These are phyloP conservation scores for Massarina eburnea DNA, from an alignment of 2,329 filamentous ascomycete genomes.

Conservation along the genomic window DNA sequence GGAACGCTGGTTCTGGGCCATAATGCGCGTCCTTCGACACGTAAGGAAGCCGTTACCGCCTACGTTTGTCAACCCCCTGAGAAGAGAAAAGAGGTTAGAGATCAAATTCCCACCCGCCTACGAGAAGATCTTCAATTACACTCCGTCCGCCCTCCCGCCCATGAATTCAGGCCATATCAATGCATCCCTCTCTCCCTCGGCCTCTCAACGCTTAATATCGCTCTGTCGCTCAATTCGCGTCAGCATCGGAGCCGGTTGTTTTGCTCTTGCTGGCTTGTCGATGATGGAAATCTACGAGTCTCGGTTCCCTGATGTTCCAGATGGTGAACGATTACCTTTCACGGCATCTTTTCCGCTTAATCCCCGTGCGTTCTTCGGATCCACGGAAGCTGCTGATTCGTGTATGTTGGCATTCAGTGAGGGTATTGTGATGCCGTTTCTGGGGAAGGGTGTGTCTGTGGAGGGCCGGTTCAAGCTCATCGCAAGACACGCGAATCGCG, in stretches of 20 bases:
- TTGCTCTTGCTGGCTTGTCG: constrained; percentile 48
- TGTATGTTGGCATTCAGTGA: constrained; percentile 53
- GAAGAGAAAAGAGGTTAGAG: constrained; percentile 19
- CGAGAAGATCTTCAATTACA: constrained; percentile 43
- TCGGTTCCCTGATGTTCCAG: constrained; percentile 27
- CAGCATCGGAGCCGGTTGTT: constrained; percentile 49
- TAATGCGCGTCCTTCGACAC: constrained; percentile 48
- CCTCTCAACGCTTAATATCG: constrained; percentile 40
- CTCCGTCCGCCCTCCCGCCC: constrained; percentile 30
- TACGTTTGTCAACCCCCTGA: constrained; percentile 48
- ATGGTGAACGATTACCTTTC: constrained; percentile 41
- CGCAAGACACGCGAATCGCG: constrained; percentile 45
- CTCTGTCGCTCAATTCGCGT: constrained; percentile 43
- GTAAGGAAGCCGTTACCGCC: constrained; percentile 42
- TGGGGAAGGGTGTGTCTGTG: constrained; percentile 38
- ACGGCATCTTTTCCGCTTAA: constrained; percentile 51
- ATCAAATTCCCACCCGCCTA: constrained; percentile 36
- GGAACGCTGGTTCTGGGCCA: constrained; percentile 52
- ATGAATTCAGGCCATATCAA: constrained; percentile 39
- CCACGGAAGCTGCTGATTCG: constrained; percentile 42
- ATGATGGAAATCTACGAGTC: constrained; percentile 51
- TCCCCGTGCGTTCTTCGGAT: constrained; percentile 47
- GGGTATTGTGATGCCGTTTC: constrained; percentile 49
- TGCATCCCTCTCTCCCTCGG: constrained; percentile 33
- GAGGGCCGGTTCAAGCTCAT: constrained; percentile 44